Evolutionary conservation across 2,329 filamentous ascomycete genomes (phyloP), one percentile per base, ranked within the genome.

Genomic region (Triangularia verruculosa): DNA sequence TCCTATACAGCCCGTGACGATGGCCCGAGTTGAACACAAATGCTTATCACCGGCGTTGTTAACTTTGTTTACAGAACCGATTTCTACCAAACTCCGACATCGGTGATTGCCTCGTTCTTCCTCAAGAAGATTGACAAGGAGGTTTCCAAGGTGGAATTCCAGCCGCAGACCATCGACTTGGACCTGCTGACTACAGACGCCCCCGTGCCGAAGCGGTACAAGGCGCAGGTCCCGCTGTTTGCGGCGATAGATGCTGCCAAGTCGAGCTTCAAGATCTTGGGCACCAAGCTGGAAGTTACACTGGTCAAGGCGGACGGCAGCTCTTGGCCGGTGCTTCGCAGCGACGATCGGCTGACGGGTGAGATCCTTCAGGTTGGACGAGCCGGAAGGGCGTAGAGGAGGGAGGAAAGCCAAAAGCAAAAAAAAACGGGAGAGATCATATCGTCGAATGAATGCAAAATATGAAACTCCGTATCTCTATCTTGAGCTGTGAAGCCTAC

Each of bases 101-200:
- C 87, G 13, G 91, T 98, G 63, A 97, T 96, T 69, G 93, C 91
- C 1, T 95, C 91, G 8, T 89, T 97, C 70, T 99, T 96, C 79
- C 83, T 98, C 61, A 99, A 98, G 82, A 98, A 98, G 80, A 97
- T 99, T 72, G 87, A 93, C 78, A 96, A 94, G 78, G 84, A 89
- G 24, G 84, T 80, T 25, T 90, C 92, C 59, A 89, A 85, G 68
- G 84, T 98, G 54, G 80, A 84, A 24, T 94, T 98, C 74, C 76
- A 80, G 34, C 72, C 84, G 2, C 80, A 83, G 56, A 80, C 85
- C 55, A 78, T 98, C 58, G 82, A 84, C 11, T 83, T 99, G 52
- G 92, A 99, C 74, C 83, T 99, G 43, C 87, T 86, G n/a, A 99
- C 95, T 8, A 86, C 85, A 30, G 94, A 97, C 74, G 82, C 86